Evolutionary conservation across 192 early-diverging fungal species (phyloP), one percentile per base, ranked within the genome.

Genomic region (Phycomyces nitens): DNA sequence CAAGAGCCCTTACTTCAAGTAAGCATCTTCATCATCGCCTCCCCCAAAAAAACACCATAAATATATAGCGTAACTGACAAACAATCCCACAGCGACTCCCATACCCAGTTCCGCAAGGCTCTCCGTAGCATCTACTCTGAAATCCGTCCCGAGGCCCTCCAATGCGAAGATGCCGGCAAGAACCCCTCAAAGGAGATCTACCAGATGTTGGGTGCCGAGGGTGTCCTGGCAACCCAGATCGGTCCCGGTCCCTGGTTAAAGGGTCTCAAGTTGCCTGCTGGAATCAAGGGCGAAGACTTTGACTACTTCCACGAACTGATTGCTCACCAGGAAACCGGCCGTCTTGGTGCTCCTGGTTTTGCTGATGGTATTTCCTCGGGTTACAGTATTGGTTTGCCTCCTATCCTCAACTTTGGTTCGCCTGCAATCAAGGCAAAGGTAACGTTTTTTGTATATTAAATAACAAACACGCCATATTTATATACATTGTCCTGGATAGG

Each of bases 381-480:
- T 61, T 77, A 86, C 49, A 82, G 73, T 16, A 92, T 92, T 66
- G 89, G 88, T 58, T 71, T 94, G 39, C 91, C 92, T n/a, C 86
- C 90, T n/a, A 77, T 94, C 18, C 61, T 92, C 44, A 81, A 89
- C 66, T 89, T 89, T 71, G 92, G 82, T 41, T 80, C 82, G 44
- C 79, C 88, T n/a, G 83, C 86, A 29, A 63, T 91, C 34, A 89
- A 90, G 76, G 66, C 77, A 18, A 75, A 70, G 67, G 71, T 60
- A 23, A 61, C n/a, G n/a, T n/a, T n/a, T n/a, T n/a, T n/a, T n/a
- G n/a, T n/a, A n/a, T n/a, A n/a, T n/a, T n/a, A n/a, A n/a, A n/a
- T n/a, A n/a, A n/a, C n/a, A n/a, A n/a, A n/a, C n/a, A n/a, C n/a
- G n/a, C n/a, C n/a, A n/a, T n/a, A n/a, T n/a, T n/a, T n/a, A n/a